Conservation (phyloP, 2,329 filamentous ascomycete genomes). For the Fusarium sp. region DNA sequence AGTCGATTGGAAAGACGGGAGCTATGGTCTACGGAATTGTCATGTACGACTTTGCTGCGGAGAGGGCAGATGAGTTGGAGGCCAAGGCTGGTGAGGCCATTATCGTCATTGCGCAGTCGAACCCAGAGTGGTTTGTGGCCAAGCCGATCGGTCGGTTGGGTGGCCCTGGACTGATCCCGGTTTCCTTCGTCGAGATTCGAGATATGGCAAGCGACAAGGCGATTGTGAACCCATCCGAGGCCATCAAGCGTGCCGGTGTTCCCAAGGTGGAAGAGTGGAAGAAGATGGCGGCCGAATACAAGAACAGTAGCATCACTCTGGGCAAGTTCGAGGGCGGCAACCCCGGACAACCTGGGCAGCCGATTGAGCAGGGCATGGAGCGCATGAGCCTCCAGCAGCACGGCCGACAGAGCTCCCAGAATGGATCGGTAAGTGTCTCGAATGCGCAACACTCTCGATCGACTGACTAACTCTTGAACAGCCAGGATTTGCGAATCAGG, state of each 20-base stretch:
- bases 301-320: constrained; percentile 97
- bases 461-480: constrained; percentile 11
- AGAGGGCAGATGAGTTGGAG: constrained; percentile 94
- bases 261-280: constrained; percentile 99
- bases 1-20: constrained; percentile 67
- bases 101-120: constrained; percentile 98
- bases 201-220: constrained; percentile 91
- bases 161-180: constrained; percentile 93
- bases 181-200: constrained; percentile 95
- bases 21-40: constrained; percentile 97
- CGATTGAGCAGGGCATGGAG: constrained; percentile 78
- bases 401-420: constrained; percentile 44
- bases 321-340: constrained; percentile 82
- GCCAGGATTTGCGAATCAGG: constrained; percentile 44
- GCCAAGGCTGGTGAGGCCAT: constrained; percentile 96
- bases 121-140: constrained; percentile 98
- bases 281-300: constrained; percentile 99
- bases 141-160: constrained; percentile 99
- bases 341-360: constrained; percentile 52
- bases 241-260: constrained; percentile 88
- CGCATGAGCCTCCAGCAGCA: constrained; percentile 77
- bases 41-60: constrained; percentile 95
- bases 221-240: constrained; percentile 84
- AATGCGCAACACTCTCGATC: not conserved
- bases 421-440: constrained; percentile 43